Base-by-base conservation (phyloP, 345 rosid species). In the Trapa bicornis region DNA sequence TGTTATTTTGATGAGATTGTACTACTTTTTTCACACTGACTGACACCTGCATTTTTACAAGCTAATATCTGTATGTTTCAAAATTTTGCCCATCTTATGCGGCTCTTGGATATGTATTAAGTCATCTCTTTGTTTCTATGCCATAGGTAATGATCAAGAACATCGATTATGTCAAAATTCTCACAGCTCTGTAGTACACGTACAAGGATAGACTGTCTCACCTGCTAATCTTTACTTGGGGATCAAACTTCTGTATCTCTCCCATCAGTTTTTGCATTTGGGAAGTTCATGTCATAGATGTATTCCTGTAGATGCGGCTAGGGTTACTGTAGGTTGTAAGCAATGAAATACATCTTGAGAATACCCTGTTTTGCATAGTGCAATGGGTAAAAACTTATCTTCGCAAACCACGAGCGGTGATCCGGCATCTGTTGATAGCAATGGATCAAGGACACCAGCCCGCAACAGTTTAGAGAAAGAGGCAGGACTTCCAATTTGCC, bases 381-480 rank as follows among this genome's bases (percentile, higher is more conserved):
- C 75, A 75, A 93, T 88, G 98, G 82, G 78, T 74, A 82, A 85
- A 80, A 91, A 88, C 71, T 80, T 68, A 76, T 67, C 67, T 43
- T 75, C 86, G 61, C 87, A 72, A 56, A 73, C 84, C 11, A 66
- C 74, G 17, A 70, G 67, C 67, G 69, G 71, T 75, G 85, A 78
- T 75, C 79, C 73, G 66, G 76, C 78, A 37, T 78, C 79, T 71
- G 45, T 66, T 70, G 84, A 77, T 68, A 78, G 61, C 73, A 84
- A 79, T 54, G 82, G 84, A 50, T 68, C 76, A 47, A 75, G 77
- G 66, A 66, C 47, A 17, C 64, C 67, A 33, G 80, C 89, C 3
- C 83, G 79, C 43, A 71, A 67, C 67, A 89, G 94, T 78, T 67
- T 79, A 67, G 98, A 92, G 73, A 89, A 75, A 70, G 96, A 92